Evolutionary conservation across 192 early-diverging fungal species (phyloP), one percentile per base, ranked within the genome.

Genomic region (Coemansia sp.): DNA sequence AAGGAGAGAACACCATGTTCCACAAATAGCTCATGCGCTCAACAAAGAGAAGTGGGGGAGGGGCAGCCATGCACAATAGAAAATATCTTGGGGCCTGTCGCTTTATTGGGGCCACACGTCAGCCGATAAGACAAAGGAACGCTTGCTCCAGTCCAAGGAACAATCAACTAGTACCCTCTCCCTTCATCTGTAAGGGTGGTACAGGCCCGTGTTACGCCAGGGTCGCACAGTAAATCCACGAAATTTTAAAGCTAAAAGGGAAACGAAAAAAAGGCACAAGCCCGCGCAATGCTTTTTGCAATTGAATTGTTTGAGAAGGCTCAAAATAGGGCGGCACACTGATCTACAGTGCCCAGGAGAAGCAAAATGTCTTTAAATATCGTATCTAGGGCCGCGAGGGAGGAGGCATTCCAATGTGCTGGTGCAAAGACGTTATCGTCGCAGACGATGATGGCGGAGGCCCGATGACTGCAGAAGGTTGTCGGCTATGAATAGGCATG

Each of bases 381-480:
- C 28, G 61, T 28, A 20, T 16, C 45, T 35, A 50, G 21, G 18
- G 62, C 48, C 33, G 59, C 16, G 59, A 24, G 50, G 45, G 62
- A 11, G n/a, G 46, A 64, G 60, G 60, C 60, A 62, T 46, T n/a
- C 60, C 60, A 21, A 46, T 62, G 18, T 62, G 42, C 60, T 62
- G 60, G 26, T 36, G 46, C 24, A 26, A 55, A 6, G 51, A 33
- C 51, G 31, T 16, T 26, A 55, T 55, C 51, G 16, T 55, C 14
- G 21, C 26, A n/a, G 51, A 55, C 51, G 51, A 28, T 14, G 50
- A 11, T 26, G 26, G 28, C 50, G 24, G 50, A 2, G 50, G 50
- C 24, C 50, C 50, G 10, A 51, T 23, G 10, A 51, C 50, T 14
- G 24, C 50, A 26, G 50, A 51, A 3, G 24, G 24, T 14, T 51